Evolutionary conservation across 768 basidiomycete species (phyloP), one percentile per base, ranked within the genome.

Genomic region (Phlebiopsis gigantea): DNA sequence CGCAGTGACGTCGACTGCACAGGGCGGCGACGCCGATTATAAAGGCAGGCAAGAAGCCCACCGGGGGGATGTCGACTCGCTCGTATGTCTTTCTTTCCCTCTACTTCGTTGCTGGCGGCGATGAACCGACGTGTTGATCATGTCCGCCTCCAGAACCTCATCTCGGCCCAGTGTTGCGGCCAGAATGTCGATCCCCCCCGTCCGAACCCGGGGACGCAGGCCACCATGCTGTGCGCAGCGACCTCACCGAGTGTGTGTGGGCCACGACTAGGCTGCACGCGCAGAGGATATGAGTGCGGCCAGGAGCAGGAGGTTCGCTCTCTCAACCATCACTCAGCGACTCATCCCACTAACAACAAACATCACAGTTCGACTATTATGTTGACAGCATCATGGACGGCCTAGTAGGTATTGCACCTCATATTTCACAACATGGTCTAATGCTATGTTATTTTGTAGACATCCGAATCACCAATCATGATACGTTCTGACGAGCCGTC

Each of bases 311-410:
- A 50, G 29, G 50, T 51, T 29, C 50, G 50, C 22, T 22, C 50
- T 21, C 22, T 30, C 46, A 21, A 29, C 50, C 7, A 24, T 39
- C 21, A 10, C 50, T 39, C 50, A 26, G n/a, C 19, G 21, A 10
- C 34, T 5, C 31, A 31, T 31, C 50, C 50, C 31, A n/a, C 50
- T 39, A 14, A 39, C 50, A 39, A 19, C 50, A 24, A 21, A 19
- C 48, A 30, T 21, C 31, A 14, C 34, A 51, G 50, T 51, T 51
- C 22, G 34, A 34, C 4, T 30, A 51, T 10, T 51, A 51, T 51
- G 50, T 51, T 25, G 50, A 51, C 50, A 34, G 50, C 34, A 41
- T 51, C 31, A 51, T 51, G 50, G 50, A 51, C 29, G 50, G 34
- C 17, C n/a, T 51, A 19, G 31, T 41, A 41, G 14, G 50, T 41